Evolutionary conservation across 73 alveolate species (phyloP).

Genomic region (Effrenium voratum): DNA sequence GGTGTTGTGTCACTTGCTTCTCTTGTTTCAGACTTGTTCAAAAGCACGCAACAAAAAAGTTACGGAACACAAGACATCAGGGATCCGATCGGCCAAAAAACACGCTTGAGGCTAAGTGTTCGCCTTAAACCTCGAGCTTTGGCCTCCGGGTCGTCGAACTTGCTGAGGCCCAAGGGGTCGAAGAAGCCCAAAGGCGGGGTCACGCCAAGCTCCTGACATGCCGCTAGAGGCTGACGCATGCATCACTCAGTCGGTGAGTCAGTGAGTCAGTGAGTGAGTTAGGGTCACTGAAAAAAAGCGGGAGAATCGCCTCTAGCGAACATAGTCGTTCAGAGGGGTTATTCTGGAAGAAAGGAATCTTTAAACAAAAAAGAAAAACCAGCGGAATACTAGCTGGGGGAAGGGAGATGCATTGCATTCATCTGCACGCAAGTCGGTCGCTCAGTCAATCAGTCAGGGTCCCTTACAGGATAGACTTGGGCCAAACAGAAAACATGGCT

Average conservation of each 20-base stretch:
- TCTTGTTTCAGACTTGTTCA: too few species aligned
- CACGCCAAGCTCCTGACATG: constrained; percentile 54
- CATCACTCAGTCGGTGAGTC: not conserved
- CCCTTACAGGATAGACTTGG: not conserved
- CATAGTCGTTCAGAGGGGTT: not conserved
- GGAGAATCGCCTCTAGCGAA: not conserved
- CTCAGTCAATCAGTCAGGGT: not conserved
- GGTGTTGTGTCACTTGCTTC: too few species aligned
- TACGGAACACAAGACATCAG: too few species aligned
- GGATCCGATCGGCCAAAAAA: too few species aligned
- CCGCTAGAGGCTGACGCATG: not conserved
- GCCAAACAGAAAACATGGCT: not conserved
- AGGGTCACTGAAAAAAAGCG: not conserved
- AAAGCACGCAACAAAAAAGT: too few species aligned
- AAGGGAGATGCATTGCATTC: not conserved
- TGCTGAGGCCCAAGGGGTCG: constrained; percentile 51
- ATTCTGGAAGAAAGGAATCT: not conserved
- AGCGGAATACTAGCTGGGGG: not conserved
- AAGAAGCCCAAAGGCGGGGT: constrained; percentile 50
- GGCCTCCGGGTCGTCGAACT: constrained; percentile 6
- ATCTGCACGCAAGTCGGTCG: too few species aligned
- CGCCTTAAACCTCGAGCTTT: too few species aligned
- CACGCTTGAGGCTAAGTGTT: too few species aligned
- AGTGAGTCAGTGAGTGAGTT: not conserved
- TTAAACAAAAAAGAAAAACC: not conserved